Base-by-base conservation (phyloP, 345 rosid species). In the Abelmoschus esculentus region DNA sequence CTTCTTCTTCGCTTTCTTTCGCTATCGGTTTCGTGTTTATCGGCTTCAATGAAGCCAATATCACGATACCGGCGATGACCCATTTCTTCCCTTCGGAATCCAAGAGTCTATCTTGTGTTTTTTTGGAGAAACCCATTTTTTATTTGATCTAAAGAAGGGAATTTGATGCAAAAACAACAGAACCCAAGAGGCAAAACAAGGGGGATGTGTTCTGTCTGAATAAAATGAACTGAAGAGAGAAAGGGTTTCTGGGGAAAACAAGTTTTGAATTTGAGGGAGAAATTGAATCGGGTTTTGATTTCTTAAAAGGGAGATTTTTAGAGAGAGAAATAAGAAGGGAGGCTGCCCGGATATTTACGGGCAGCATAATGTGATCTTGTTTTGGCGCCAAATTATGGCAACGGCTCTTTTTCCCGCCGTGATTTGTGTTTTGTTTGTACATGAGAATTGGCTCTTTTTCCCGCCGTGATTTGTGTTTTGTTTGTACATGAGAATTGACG, bases 351-450 rank as follows among this genome's bases (percentile, higher is more conserved):
- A 2, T 32, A 63, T 67, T 15, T 26, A 58, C 89, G 90, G 93
- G 89, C 87, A 86, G 85, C 54, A 10, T 13, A 46, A 47, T 3
- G 52, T n/a, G n/a, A 13, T 47, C 13, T 7, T 7, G 0, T 61
- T 83, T 89, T 77, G 82, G 91, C 95, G 91, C 90, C 79, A 89
- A 77, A 7, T 56, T 56, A 70, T 40, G 69, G 74, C 85, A 89
- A 89, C 95, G 95, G 91, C 85, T 86, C 89, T 82, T 80, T 77
- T 89, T 86, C 91, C 87, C 95, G 95, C 95, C 77, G 2, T 8
- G 1, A 54, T 71, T 34, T 31, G 12, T 55, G 29, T 6, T 4
- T 17, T 50, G 57, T 14, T 66, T 75, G 18, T 46, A 59, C 31
- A 17, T 50, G 49, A 26, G 53, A 6, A 68, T 72, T 64, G 95